Evolutionary conservation across 2,329 filamentous ascomycete genomes (phyloP).

Genomic region (Sclerotinia minor): DNA sequence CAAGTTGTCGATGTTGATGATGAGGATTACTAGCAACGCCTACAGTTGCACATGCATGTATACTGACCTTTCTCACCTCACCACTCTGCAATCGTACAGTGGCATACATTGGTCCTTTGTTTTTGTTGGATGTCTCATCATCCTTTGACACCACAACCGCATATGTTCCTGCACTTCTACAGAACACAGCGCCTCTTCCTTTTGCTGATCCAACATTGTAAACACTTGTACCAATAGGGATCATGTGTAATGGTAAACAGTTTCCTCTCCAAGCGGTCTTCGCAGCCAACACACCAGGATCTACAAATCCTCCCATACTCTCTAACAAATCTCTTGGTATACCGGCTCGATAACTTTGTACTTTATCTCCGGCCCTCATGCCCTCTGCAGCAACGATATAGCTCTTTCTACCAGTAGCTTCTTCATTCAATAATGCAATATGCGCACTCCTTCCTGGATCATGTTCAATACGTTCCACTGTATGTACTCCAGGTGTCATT

Average conservation of each 20-base stretch:
- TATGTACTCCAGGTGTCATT: slow-evolving; percentile 74
- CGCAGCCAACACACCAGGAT: slow-evolving; percentile 93
- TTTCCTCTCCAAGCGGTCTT: slow-evolving; percentile 94
- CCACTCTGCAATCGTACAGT: slow-evolving; percentile 87
- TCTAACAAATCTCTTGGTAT: slow-evolving; percentile 84
- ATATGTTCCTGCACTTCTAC: slow-evolving; percentile 90
- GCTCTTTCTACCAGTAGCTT: slow-evolving; percentile 72
- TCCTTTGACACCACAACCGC: slow-evolving; percentile 88
- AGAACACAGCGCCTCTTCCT: slow-evolving; percentile 81
- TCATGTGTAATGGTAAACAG: slow-evolving; percentile 92
- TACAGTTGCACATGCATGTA: slow-evolving; percentile 91
- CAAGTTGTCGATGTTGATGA: slow-evolving; percentile 85
- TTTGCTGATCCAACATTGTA: slow-evolving; percentile 82
- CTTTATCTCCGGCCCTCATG: slow-evolving; percentile 83
- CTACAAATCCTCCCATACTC: slow-evolving; percentile 88
- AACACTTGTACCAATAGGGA: slow-evolving; percentile 89
- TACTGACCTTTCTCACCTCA: slow-evolving; percentile 84
- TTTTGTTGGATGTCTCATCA: slow-evolving; percentile 63
- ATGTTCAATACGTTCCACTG: slow-evolving; percentile 93
- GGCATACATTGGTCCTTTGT: slow-evolving; percentile 67
- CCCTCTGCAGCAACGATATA: slow-evolving; percentile 97
- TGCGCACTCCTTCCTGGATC: slow-evolving; percentile 92
- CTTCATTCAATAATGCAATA: slow-evolving; percentile 79
- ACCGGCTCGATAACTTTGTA: slow-evolving; percentile 88
- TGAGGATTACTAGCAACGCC: slow-evolving; percentile 92